Base-by-base conservation (phyloP, 345 rosid genomes). In the Lepidium sativum region DNA sequence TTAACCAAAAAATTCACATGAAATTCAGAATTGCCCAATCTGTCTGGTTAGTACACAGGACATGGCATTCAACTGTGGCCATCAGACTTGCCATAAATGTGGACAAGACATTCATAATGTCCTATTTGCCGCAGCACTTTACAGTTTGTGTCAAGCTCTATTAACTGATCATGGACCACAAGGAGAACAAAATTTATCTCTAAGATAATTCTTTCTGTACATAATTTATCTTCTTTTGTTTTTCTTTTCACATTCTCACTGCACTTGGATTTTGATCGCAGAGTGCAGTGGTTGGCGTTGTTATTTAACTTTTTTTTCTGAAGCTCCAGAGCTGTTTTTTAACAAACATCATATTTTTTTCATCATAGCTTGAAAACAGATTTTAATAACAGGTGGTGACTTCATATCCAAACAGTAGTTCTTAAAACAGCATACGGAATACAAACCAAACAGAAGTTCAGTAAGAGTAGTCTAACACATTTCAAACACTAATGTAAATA, bases 31-130 rank as follows among this genome's bases (percentile, higher is more conserved):
- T 68, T 91, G 96, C 58, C 86, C 91, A 54, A 76, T 91, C 61
- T 91, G 96, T 71, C 75, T 88, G 53, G 57, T 74, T 33, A 83
- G 76, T 75, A 65, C 68, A 40, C 86, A 84, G 64, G 75, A 83
- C 77, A 80, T 86, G 96, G 89, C 96, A 65, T 88, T 91, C 45
- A 88, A 86, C 42, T 88, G 97, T 39, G 94, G 97, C 12, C 97
- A 91, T 72, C 96, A 83, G 84, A 85, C 91, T 20, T 90, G 95
- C 79, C 75, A 82, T 47, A 78, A 71, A 16, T 90, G 97, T 68
- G 95, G 92, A 59, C 80, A 90, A 71, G 80, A 72, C 69, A 86
- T 87, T 35, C 60, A 64, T 35, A 32, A 15, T 87, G 97, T 74
- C 97, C 92, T 64, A 87, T 90, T 34, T 90, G 97, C 68, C 86